Evolutionary conservation across 768 basidiomycete species (phyloP).

Genomic region (Tulasnella sp.): DNA sequence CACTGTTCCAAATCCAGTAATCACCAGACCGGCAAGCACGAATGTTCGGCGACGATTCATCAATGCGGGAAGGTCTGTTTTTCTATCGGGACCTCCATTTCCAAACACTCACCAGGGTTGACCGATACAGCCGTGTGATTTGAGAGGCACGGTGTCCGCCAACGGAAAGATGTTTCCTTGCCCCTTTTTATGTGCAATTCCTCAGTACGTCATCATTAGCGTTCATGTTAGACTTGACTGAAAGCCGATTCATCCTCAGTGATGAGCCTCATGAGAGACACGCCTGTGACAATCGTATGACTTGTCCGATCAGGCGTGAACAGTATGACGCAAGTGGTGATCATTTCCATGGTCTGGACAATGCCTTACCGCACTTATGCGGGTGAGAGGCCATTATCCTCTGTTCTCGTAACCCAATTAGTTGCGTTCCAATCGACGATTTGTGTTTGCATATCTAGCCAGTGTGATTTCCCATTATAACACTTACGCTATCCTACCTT

Average conservation of each 20-base stretch:
- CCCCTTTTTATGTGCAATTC: slow-evolving; percentile 46
- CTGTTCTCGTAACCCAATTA: too few relatives aligned
- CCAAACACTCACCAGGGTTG: neutral
- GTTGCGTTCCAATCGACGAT: too few relatives aligned
- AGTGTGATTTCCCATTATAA: too few relatives aligned
- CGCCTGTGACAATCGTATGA: slow-evolving; percentile 52
- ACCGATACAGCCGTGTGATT: slow-evolving; percentile 49
- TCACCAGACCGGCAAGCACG: slow-evolving; percentile 55
- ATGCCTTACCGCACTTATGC: slow-evolving; percentile 55
- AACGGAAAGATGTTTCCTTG: slow-evolving; percentile 48
- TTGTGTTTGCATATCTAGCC: too few relatives aligned
- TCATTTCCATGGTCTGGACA: slow-evolving; percentile 58
- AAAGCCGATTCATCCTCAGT: slow-evolving; percentile 42
- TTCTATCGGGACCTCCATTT: neutral
- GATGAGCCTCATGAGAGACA: slow-evolving; percentile 53
- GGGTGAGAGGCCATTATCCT: too few relatives aligned
- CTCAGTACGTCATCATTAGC: slow-evolving; percentile 32
- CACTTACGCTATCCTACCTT: too few relatives aligned
- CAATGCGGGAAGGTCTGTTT: slow-evolving; percentile 55
- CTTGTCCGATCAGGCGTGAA: slow-evolving; percentile 59
- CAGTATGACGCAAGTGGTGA: slow-evolving; percentile 54
- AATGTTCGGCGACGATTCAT: slow-evolving; percentile 58
- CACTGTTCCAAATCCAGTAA: slow-evolving; percentile 58
- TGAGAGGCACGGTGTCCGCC: slow-evolving; percentile 43
- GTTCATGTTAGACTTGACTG: neutral